Percentiles rank a stretch among this genome's conserved stretches.
These are phyloP conservation scores for Abortiporus biennis DNA, from an alignment of 1,284 basidiomycete genomes.

Conservation along the genomic window DNA sequence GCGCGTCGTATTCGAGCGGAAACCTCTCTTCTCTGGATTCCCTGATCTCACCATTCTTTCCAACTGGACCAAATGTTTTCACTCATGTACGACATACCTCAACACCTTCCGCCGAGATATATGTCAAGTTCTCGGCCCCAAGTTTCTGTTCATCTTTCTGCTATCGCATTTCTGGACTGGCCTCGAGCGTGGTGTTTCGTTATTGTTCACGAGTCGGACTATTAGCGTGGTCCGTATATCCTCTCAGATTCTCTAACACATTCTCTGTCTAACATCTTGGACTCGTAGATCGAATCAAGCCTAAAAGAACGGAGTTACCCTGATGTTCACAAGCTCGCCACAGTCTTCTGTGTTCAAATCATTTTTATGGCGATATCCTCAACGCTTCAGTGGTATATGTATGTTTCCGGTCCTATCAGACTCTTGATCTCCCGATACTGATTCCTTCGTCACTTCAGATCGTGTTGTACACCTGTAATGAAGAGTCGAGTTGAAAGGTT, in stretches of 20 bases:
- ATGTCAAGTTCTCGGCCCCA: not conserved
- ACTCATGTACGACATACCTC: not conserved
- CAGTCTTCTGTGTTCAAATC: not conserved
- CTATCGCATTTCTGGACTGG: not conserved
- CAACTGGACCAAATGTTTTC: not conserved
- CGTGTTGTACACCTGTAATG: not conserved
- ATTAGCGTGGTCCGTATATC: not conserved
- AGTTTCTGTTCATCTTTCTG: not conserved
- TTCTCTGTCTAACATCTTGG: not conserved
- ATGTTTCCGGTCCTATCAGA: no score
- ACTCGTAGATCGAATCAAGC: not conserved
- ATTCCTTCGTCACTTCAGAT: no score
- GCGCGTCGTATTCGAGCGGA: not conserved
- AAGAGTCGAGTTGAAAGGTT: not conserved
- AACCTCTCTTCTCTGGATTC: not conserved
- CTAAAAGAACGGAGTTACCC: not conserved
- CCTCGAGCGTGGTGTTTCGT: not conserved
- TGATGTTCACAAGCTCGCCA: not conserved
- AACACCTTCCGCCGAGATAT: conserved; percentile 4
- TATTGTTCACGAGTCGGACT: not conserved
- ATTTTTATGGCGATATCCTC: not conserved
- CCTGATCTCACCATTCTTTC: not conserved
- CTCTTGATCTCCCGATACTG: no score
- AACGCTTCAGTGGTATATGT: not conserved
- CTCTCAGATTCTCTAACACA: not conserved